Conservation (phyloP, 805 yeast species). For the Lipomyces yamadae region DNA sequence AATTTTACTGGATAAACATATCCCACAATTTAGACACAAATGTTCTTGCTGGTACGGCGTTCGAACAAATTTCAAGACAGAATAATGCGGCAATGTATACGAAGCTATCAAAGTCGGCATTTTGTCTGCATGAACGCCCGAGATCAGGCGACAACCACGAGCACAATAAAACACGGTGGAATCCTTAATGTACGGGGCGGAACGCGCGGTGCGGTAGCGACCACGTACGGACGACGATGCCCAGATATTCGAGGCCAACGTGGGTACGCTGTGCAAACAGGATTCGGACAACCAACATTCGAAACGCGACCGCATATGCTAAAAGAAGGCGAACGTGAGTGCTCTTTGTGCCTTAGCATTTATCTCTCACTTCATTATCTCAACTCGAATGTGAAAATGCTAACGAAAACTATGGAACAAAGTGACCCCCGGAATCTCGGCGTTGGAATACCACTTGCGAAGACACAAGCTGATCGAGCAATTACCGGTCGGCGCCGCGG, state of each 20-base stretch:
- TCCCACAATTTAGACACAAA: no score
- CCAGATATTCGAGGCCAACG: not conserved
- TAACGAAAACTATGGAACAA: not conserved
- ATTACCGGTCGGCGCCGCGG: slow-evolving; percentile 67
- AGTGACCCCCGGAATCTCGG: slow-evolving; percentile 84
- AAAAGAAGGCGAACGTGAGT: slow-evolving; percentile 62
- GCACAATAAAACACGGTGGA: not conserved
- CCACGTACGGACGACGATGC: not conserved
- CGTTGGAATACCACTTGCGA: slow-evolving; percentile 78
- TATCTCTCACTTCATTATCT: not conserved
- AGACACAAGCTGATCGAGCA: slow-evolving; percentile 61
- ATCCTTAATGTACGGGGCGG: not conserved
- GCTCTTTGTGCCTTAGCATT: not conserved
- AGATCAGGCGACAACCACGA: not conserved
- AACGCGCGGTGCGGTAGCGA: not conserved
- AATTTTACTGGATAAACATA: no score
- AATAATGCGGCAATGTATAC: not conserved
- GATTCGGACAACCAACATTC: slow-evolving; percentile 77
- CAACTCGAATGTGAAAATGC: not conserved
- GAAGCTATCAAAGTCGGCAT: not conserved
- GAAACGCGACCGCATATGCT: slow-evolving; percentile 84
- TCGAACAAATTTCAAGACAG: not conserved
- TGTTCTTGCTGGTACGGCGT: not conserved
- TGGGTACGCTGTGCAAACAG: slow-evolving; percentile 17
- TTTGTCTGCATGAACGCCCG: not conserved